Evolutionary conservation across 352 stramenopile genomes (phyloP).

Genomic region (Globisporangium mamillatum): DNA sequence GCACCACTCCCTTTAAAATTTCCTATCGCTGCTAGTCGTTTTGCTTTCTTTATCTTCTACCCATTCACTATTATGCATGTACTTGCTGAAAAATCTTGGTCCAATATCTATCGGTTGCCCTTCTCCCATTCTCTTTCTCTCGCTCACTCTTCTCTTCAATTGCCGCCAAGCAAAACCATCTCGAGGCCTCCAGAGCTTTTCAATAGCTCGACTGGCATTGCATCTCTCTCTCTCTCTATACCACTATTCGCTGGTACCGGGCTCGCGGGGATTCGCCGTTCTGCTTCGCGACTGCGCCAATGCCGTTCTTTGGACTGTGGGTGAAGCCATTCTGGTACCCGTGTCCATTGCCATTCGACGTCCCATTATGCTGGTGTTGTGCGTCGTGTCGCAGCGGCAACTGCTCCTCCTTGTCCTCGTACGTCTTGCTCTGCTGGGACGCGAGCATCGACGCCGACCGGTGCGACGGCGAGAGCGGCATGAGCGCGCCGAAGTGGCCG

Average conservation of each 20-base stretch:
- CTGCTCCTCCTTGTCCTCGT: conserved; percentile 44
- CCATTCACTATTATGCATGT: neutral
- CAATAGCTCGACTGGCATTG: neutral
- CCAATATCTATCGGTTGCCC: neutral
- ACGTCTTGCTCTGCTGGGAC: conserved; percentile 34
- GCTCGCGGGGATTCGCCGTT: conserved; percentile 8
- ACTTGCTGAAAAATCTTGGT: neutral
- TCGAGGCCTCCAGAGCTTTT: neutral
- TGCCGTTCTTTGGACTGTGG: neutral
- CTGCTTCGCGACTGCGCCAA: conserved; percentile 1
- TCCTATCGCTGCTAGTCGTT: neutral
- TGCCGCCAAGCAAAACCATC: neutral
- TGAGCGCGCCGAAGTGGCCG: conserved; percentile 75
- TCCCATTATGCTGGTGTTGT: neutral
- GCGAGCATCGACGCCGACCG: conserved; percentile 35
- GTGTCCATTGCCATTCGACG: conserved; percentile 2
- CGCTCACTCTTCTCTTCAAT: neutral
- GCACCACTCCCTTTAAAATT: neutral
- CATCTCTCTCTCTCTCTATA: conserved; percentile 10
- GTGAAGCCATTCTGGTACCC: conserved; percentile 4
- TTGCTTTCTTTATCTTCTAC: neutral
- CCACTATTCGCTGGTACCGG: conserved; percentile 20
- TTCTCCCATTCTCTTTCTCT: neutral
- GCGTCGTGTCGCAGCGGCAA: conserved; percentile 31
- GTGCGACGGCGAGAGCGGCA: conserved; percentile 71